These are phyloP conservation scores for Lentinula edodes DNA, from an alignment of 768 basidiomycete genomes.

Conservation along the genomic window DNA sequence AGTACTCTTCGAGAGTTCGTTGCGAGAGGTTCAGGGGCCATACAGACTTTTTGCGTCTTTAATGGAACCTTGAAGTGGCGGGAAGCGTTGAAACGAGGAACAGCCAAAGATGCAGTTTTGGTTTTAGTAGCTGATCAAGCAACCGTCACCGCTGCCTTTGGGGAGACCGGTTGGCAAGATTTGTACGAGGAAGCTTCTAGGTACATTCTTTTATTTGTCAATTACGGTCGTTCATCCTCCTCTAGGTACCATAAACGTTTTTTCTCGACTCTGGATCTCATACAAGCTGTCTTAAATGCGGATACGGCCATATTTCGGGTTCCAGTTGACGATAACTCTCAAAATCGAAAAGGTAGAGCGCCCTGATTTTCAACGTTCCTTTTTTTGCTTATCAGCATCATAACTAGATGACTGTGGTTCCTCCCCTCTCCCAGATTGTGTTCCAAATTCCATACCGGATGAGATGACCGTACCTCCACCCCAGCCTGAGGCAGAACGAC, in stretches of 20 bases:
- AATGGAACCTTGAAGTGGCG: slow-evolving; percentile 45
- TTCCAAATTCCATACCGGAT: slow-evolving; percentile 48
- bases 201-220: neutral
- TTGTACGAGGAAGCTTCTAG: slow-evolving; percentile 38
- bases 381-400: neutral
- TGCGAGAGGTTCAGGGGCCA: slow-evolving; percentile 50
- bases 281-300: slow-evolving; percentile 42
- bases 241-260: slow-evolving; percentile 37
- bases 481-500: slow-evolving; percentile 18
- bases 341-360: slow-evolving; percentile 11
- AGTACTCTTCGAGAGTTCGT: slow-evolving; percentile 49
- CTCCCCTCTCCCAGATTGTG: slow-evolving; percentile 40
- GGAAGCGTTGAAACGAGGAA: slow-evolving; percentile 44
- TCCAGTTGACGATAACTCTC: neutral
- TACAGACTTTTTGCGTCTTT: slow-evolving; percentile 55
- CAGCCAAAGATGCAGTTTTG: slow-evolving; percentile 44
- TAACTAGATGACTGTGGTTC: slow-evolving; percentile 14
- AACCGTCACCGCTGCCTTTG: slow-evolving; percentile 44
- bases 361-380: neutral
- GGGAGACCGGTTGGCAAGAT: slow-evolving; percentile 48
- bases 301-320: slow-evolving; percentile 25
- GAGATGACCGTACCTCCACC: slow-evolving; percentile 42
- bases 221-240: neutral
- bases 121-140: slow-evolving; percentile 48
- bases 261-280: slow-evolving; percentile 37